Conservation (phyloP, 23 red algal genomes). For the Cyanidium caldarium region DNA sequence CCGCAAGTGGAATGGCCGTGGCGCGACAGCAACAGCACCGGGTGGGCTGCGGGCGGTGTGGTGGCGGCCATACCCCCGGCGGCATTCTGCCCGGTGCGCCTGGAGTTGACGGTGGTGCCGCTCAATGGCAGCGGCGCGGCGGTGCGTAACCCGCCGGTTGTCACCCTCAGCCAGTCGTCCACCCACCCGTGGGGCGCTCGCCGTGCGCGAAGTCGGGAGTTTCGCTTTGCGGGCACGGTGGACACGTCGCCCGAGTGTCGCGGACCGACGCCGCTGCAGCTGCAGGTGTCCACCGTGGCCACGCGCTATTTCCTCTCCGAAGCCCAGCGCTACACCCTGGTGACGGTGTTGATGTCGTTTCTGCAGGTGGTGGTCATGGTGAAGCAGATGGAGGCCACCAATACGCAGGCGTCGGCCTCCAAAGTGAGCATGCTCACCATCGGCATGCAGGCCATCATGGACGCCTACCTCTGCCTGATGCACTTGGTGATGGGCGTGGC, state of each 20-base stretch:
- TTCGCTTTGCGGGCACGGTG: slow-evolving; percentile 30
- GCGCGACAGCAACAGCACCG: no score
- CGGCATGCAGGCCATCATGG: slow-evolving; percentile 65
- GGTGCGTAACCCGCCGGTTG: no score
- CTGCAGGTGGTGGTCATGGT: slow-evolving; percentile 54
- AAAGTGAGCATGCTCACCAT: slow-evolving; percentile 56
- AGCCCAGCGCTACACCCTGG: slow-evolving; percentile 68
- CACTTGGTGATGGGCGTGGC: slow-evolving; percentile 69
- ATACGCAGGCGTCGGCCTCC: slow-evolving; percentile 43
- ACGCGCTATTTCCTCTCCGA: slow-evolving; percentile 41
- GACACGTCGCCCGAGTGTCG: slow-evolving; percentile 21
- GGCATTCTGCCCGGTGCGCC: no score
- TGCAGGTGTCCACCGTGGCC: slow-evolving; percentile 53
- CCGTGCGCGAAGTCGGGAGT: no score
- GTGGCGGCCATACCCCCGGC: no score
- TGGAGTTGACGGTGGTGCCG: no score
- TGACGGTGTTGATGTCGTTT: slow-evolving; percentile 46
- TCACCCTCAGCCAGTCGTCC: no score
- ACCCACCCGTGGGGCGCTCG: no score
- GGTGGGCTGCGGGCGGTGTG: no score
- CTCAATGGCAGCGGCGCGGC: no score
- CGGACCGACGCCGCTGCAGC: slow-evolving; percentile 6
- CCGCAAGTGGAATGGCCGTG: no score
- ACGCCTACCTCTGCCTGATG: slow-evolving; percentile 65
- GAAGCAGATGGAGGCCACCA: slow-evolving; percentile 72